Conservation (phyloP, 1,139 yeast species). For the Candida pseudoviswanathii region DNA sequence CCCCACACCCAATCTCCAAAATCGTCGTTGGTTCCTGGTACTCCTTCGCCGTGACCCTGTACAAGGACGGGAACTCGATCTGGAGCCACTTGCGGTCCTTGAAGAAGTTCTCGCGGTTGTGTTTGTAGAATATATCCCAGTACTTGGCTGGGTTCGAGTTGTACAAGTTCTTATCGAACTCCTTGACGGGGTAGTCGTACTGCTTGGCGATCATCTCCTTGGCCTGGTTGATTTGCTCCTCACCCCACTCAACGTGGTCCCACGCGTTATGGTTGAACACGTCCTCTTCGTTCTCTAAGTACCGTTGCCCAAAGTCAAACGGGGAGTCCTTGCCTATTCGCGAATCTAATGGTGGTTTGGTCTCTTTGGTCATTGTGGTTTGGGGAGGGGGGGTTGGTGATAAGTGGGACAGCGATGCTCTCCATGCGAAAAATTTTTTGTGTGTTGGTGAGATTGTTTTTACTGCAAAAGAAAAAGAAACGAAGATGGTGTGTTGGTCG, state of each 20-base stretch:
- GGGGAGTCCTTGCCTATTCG: constrained; percentile 87
- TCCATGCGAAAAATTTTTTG: background rate
- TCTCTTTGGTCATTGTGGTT: constrained; percentile 15
- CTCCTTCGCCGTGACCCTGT: constrained; percentile 71
- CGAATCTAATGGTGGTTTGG: constrained; percentile 45
- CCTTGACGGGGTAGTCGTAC: constrained; percentile 79
- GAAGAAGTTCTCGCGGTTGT: constrained; percentile 90
- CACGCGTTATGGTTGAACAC: constrained; percentile 96
- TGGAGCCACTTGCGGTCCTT: constrained; percentile 96
- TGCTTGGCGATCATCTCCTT: constrained; percentile 75
- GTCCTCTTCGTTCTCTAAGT: constrained; percentile 67
- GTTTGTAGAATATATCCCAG: constrained; percentile 93
- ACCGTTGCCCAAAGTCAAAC: constrained; percentile 88
- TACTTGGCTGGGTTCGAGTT: constrained; percentile 88
- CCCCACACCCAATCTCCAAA: constrained; percentile 97
- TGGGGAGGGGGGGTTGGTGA: background rate
- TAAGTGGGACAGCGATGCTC: background rate
- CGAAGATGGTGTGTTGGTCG: background rate
- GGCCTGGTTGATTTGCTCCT: constrained; percentile 79
- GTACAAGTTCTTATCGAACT: constrained; percentile 76
- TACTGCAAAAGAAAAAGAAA: background rate
- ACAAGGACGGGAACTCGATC: constrained; percentile 87
- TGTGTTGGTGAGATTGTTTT: background rate
- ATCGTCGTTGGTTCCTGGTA: constrained; percentile 69
- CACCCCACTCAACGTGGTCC: constrained; percentile 98